Evolutionary conservation across 805 yeast genomes (phyloP), one percentile per base, ranked within the genome.

Genomic region (Saccharomyces mikatae): DNA sequence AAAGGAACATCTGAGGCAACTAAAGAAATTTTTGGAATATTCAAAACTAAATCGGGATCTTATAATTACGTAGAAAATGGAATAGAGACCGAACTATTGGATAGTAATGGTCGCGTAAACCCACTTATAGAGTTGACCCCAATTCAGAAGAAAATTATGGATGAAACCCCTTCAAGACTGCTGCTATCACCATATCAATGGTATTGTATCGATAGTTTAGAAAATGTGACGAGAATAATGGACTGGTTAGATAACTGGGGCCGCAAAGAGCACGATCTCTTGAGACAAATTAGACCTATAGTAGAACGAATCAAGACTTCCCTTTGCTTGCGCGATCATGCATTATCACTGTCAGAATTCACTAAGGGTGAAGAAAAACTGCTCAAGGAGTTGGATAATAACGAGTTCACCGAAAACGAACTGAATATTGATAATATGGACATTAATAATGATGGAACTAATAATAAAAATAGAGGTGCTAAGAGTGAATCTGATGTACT

Each of bases 191-290:
- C 58, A 10, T 57, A 69, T 4, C 80, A 80, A 41, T 90, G 97
- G 97, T 79, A 85, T 53, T 87, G 69, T 60, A 80, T 82, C 59
- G 96, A 89, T 59, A 71, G 65, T 1, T 74, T 78, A 0, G 79
- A 76, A n/a, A 84, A 86, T 44, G 68, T 89, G 31, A 80, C 79
- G 1, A 65, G 65, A 13, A 64, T 91, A 27, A 55, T 84, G 8
- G 66, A 70, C n/a, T 86, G 92, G 89, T 72, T 90, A 50, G 83
- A 86, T 60, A 82, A 80, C 3, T 81, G 84, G 78, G 97, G 97
- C 2, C 74, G 72, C 51, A 73, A 96, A 48, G 97, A 90, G 64
- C 76, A 82, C 17, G 75, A 72, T 41, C 74, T 91, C 49, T 72
- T 80, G 44, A 85, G 84, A 60, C 95, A 87, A 61, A 66, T 88